phyloP scores from a whole-genome alignment of 257 asterid genomes.

The Nicotiana sylvestris region DNA sequence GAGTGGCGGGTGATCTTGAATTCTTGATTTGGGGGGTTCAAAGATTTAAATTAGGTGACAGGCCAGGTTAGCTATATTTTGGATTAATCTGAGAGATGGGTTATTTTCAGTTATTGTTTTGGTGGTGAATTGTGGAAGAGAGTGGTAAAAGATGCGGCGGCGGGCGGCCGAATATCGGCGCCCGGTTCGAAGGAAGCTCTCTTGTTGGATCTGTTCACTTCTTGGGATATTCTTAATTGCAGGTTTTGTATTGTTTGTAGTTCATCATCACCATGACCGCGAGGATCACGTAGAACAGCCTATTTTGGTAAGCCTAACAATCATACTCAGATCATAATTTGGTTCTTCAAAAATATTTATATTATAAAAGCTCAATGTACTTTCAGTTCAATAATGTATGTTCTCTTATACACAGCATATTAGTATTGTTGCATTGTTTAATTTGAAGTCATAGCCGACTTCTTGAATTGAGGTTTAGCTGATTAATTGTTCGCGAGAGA shows the following conservation, averaged over 20 bases:
- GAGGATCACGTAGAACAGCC: slow-evolving; percentile 56
- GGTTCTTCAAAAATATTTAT: neutral
- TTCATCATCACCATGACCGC: slow-evolving; percentile 57
- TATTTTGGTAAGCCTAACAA: slow-evolving; percentile 35
- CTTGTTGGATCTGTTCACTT: slow-evolving; percentile 75
- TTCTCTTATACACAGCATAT: neutral
- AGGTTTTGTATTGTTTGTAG: slow-evolving; percentile 48
- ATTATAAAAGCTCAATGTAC: neutral
- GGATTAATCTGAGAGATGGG: slow-evolving; percentile 28
- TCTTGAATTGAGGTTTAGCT: neutral
- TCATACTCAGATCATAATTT: neutral
- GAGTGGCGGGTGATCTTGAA: slow-evolving; percentile 12
- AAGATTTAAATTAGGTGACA: slow-evolving; percentile 14
- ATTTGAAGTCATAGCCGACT: neutral
- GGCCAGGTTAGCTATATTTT: neutral
- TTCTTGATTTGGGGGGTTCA: slow-evolving; percentile 25
- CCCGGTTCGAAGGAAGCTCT: slow-evolving; percentile 66
- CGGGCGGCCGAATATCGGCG: slow-evolving; percentile 85
- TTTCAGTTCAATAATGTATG: neutral
- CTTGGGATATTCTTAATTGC: slow-evolving; percentile 48
- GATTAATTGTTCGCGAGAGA: neutral
- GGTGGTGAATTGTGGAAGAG: slow-evolving; percentile 32
- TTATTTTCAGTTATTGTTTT: slow-evolving; percentile 24
- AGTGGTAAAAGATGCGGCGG: slow-evolving; percentile 62
- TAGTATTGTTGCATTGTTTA: neutral